A percentile compares a stretch with the other conserved stretches of the same genome.
Evolutionary conservation across 306 rosid genomes (phyloP).

Genomic region (Lagenaria siceraria): DNA sequence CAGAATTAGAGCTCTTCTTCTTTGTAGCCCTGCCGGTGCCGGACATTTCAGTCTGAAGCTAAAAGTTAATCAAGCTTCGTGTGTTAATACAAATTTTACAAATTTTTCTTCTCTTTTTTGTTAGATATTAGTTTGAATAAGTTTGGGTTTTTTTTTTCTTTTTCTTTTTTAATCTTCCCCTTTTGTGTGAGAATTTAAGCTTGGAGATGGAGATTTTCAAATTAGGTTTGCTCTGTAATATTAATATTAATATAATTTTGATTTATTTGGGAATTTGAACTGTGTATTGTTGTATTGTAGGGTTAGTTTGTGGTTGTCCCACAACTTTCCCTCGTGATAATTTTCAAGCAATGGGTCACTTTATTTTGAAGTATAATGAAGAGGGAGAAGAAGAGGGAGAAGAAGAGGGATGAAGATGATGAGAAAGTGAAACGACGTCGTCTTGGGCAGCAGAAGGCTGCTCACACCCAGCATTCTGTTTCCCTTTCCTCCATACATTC

Average conservation of each 20-base stretch:
- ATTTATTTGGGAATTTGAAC: background rate
- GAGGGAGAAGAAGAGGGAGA: background rate
- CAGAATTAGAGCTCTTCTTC: conserved; percentile 88
- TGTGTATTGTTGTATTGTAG: background rate
- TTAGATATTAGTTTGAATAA: conserved; percentile 3
- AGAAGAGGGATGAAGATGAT: background rate
- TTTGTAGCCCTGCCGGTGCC: conserved; percentile 33
- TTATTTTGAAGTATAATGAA: background rate
- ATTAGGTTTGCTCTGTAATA: background rate
- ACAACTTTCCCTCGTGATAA: background rate
- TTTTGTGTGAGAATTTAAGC: conserved; percentile 1
- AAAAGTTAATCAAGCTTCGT: background rate
- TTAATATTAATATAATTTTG: background rate
- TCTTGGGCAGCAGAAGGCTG: background rate
- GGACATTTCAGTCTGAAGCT: conserved; percentile 53
- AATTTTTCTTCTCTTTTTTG: background rate
- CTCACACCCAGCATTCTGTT: background rate
- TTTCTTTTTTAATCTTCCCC: too few species aligned
- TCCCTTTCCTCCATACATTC: conserved; percentile 1
- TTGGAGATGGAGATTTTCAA: background rate
- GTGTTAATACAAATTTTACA: conserved; percentile 3
- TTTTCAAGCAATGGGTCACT: background rate
- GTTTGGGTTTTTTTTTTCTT: background rate
- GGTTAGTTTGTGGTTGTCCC: background rate
- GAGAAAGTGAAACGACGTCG: background rate